phyloP scores from a whole-genome alignment of 1,284 basidiomycete species.

The Porodaedalea pini region DNA sequence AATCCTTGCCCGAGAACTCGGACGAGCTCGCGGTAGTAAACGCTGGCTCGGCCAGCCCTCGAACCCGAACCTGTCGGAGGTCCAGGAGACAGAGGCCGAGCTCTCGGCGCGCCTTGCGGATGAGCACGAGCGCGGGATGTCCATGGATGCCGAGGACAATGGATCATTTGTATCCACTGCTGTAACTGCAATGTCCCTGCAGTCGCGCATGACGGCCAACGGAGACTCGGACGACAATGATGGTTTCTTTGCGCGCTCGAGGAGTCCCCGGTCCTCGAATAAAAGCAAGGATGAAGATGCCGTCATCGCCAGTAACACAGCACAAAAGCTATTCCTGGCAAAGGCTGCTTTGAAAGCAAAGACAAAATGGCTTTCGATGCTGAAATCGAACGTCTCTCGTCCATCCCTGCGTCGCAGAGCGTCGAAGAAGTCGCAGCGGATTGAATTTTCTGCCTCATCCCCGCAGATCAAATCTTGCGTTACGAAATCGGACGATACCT shows the following conservation, averaged over 20 bases:
- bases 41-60: conserved; percentile 40
- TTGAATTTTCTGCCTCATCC: conserved; percentile 3
- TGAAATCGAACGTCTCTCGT: conserved; percentile 33
- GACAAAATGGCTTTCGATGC: conserved; percentile 51
- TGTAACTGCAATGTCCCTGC: conserved; percentile 7
- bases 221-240: conserved; percentile 8
- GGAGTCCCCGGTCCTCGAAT: conserved; percentile 24
- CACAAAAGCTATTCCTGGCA: conserved; percentile 40
- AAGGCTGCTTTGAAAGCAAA: conserved; percentile 56
- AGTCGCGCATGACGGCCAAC: background rate
- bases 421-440: background rate
- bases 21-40: conserved; percentile 52
- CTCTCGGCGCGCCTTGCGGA: background rate
- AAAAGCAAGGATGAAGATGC: conserved; percentile 3
- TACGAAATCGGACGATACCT: background rate
- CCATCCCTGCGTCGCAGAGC: background rate
- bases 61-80: conserved; percentile 16
- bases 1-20: conserved; percentile 41
- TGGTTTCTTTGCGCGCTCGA: conserved; percentile 22
- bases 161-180: conserved; percentile 16
- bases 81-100: conserved; percentile 15
- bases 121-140: background rate
- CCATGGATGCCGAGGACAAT: conserved; percentile 14
- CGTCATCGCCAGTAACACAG: conserved; percentile 22
- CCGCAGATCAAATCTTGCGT: conserved; percentile 3